Evolutionary conservation across 2,329 filamentous ascomycete genomes (phyloP), one percentile per base, ranked within the genome.

Genomic region (Ascochyta viciae-villosae): DNA sequence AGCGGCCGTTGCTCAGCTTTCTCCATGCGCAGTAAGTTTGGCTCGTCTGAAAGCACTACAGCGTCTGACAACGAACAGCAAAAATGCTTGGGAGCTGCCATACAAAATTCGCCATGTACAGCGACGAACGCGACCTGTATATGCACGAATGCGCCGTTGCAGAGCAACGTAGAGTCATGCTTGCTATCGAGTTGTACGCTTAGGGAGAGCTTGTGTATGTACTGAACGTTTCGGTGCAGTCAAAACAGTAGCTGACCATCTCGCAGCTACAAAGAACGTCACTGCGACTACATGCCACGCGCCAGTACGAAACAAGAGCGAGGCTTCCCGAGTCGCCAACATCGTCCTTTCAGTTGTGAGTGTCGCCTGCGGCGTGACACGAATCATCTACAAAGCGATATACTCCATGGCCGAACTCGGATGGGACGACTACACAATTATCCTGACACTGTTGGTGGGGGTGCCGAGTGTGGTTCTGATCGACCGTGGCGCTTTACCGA

Each of bases 211-310:
- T 44, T 68, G 47, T 51, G 64, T 66, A 51, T 44, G 62, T 57
- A 7, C 10, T 24, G 10, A 6, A 12, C 1, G 8, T 31, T 4
- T 31, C 2, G 3, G 34, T 3, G 1, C 16, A 16, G 13, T 27
- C 10, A 29, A 8, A 33, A 4, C 1, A 6, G 9, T n/a, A 23
- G 23, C 54, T 64, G 16, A 67, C 33, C 9, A 2, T 9, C 6
- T 22, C 10, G 23, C 47, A 78, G 76, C 70, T 13, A 77, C 76
- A 4, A 78, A 81, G 61, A 80, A 81, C 56, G 65, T 74, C 44
- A 80, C 78, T 0, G 50, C 64, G 13, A 73, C 75, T 16, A 62
- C 69, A 33, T 82, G 80, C 50, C 66, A 70, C 27, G 74, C 71
- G 2, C 76, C 77, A 0, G 54, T 76, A 8, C 72, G 77, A 15